Conservation (phyloP, 371 early-diverging fungal species). For the Umbelopsis sp. region DNA sequence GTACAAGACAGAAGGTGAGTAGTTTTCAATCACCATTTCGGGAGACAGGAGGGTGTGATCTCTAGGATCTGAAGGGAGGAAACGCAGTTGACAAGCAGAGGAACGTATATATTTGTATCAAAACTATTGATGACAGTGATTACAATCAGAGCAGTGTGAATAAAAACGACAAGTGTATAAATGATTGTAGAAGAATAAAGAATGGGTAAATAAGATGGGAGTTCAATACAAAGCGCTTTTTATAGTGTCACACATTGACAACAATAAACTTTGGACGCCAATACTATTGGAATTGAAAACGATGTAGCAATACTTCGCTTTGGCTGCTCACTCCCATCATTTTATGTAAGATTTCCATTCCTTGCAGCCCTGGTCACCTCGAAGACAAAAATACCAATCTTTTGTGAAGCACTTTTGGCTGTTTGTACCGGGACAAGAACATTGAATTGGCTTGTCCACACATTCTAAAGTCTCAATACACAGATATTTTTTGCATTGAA, state of each 20-base stretch:
- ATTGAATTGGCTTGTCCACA: slow-evolving; percentile 25
- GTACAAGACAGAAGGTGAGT: not conserved
- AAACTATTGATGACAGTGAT: not conserved
- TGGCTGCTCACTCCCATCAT: not conserved
- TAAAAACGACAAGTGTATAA: not conserved
- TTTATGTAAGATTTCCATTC: not conserved
- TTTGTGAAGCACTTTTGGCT: slow-evolving; percentile 27
- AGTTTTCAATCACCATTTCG: not conserved
- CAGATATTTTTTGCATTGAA: slow-evolving; percentile 22
- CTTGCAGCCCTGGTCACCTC: slow-evolving; percentile 26
- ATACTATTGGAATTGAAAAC: not conserved
- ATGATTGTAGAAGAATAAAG: not conserved
- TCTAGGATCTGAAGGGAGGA: not conserved
- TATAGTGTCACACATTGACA: not conserved
- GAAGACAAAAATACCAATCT: slow-evolving; percentile 32
- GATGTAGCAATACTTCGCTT: not conserved
- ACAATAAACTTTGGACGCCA: slow-evolving; percentile 6
- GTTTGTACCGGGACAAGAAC: slow-evolving; percentile 25
- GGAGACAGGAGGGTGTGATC: not conserved
- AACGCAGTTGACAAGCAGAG: not conserved
- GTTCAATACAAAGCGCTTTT: not conserved
- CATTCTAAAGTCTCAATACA: slow-evolving; percentile 26
- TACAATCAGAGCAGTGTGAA: not conserved
- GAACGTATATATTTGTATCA: not conserved
- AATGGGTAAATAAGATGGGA: too few relatives aligned